Evolutionary conservation across 441 rosid species (phyloP), one percentile per base, ranked within the genome.

Genomic region (Raphanus hybrid): DNA sequence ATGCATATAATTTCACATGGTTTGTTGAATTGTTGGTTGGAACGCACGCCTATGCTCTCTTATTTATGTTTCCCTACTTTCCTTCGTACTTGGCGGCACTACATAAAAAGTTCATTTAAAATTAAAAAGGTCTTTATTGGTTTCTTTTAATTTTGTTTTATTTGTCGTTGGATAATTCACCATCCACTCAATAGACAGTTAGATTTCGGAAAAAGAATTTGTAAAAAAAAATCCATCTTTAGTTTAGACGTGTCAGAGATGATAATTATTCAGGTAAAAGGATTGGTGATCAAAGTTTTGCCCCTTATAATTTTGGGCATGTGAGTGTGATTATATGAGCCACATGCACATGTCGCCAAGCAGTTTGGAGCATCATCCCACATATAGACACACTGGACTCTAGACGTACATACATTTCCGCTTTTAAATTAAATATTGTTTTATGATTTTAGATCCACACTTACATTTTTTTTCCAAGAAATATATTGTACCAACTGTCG

Each of bases 311-410:
- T 23, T 58, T 66, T 41, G 34, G 67, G 59, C 76, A 52, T 73
- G 26, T 64, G 68, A 12, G 26, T 23, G 26, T 23, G 26, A 23
- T 9, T 52, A 52, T 52, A 52, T 52, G 58, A 72, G 69, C 43
- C 64, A 52, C 76, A 41, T 65, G 55, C 69, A 65, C 34, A 73
- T 73, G 69, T 37, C 37, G 52, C 70, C 61, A 45, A 50, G 26
- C 15, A 27, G 64, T 65, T 74, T 65, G 57, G 71, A 54, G 58
- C 23, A 7, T 52, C 58, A 37, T 9, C 69, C 7, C 14, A 50
- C 69, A 65, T 20, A 18, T 18, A 61, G 7, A 60, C 64, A 58
- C 14, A 18, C 60, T 58, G 35, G n/a, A 11, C 39, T 23, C 34
- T 58, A 14, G n/a, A 11, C 9, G 60, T 23, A 9, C 29, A 20